Conservation (phyloP, 345 rosid genomes). For the Clarkia xantiana region DNA sequence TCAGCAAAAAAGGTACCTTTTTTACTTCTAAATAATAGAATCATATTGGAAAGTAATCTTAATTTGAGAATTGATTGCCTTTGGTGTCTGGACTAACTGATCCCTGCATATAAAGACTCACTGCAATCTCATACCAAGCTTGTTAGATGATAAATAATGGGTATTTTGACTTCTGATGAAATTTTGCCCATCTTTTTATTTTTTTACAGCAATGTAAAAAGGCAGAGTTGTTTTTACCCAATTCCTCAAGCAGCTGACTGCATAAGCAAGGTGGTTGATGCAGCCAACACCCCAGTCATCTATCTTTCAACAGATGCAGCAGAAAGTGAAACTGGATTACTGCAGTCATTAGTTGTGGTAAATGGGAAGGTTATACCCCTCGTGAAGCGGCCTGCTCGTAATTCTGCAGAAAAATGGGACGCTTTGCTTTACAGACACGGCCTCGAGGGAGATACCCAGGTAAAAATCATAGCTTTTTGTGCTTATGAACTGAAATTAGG, state of each 20-base stretch:
- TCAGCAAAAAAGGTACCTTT: too few species aligned
- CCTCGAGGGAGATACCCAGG: conserved; percentile 63
- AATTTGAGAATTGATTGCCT: too few species aligned
- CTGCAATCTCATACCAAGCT: too few species aligned
- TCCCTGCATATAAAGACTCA: too few species aligned
- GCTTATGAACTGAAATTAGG: too few species aligned
- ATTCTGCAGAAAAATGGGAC: conserved; percentile 89
- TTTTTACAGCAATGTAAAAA: conserved; percentile 63
- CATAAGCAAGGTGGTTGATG: conserved; percentile 59
- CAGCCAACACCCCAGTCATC: conserved; percentile 50
- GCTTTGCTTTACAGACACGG: conserved; percentile 66
- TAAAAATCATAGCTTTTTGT: conserved; percentile 12
- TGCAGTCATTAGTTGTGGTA: conserved; percentile 50
- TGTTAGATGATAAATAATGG: too few species aligned
- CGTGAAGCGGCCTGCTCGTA: conserved; percentile 56
- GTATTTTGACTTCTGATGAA: conserved; percentile 10
- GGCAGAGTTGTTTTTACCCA: conserved; percentile 88
- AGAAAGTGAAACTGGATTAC: conserved; percentile 68
- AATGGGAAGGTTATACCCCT: conserved; percentile 67
- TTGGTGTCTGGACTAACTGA: too few species aligned
- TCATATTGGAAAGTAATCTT: too few species aligned
- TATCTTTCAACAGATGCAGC: conserved; percentile 98
- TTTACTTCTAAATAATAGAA: too few species aligned
- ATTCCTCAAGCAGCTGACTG: conserved; percentile 93
- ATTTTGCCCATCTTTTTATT: conserved; percentile 9